Evolutionary conservation across 352 stramenopile species (phyloP).

Genomic region (Globisporangium orthogonon): DNA sequence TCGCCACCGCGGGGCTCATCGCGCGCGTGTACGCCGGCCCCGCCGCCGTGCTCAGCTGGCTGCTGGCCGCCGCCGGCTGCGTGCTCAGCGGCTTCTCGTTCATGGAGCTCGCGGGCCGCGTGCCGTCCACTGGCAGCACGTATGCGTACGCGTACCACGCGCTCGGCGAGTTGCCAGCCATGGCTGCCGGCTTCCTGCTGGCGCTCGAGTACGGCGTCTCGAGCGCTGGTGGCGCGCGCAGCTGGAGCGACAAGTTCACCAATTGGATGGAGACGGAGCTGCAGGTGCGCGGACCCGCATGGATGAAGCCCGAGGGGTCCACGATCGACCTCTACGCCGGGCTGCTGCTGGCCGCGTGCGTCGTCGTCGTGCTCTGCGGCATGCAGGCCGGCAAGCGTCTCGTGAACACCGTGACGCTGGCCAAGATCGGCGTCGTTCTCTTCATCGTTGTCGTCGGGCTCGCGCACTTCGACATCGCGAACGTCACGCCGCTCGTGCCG

Average conservation of each 20-base stretch:
- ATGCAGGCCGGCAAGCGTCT: slow-evolving; percentile 87
- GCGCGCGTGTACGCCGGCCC: slow-evolving; percentile 64
- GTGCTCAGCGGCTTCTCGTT: slow-evolving; percentile 84
- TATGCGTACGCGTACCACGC: slow-evolving; percentile 94
- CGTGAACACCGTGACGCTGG: slow-evolving; percentile 88
- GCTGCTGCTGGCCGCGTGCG: slow-evolving; percentile 65
- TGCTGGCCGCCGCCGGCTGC: slow-evolving; percentile 76
- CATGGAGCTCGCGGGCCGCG: slow-evolving; percentile 85
- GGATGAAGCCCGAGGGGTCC: slow-evolving; percentile 66
- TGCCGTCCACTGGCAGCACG: slow-evolving; percentile 87
- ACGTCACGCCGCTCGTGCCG: slow-evolving; percentile 86
- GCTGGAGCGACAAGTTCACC: slow-evolving; percentile 92
- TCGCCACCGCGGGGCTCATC: slow-evolving; percentile 78
- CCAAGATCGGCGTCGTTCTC: slow-evolving; percentile 85
- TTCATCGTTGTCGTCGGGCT: slow-evolving; percentile 92
- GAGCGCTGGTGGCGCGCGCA: slow-evolving; percentile 86
- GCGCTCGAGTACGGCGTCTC: slow-evolving; percentile 93
- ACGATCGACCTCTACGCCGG: slow-evolving; percentile 66
- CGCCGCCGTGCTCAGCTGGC: slow-evolving; percentile 77
- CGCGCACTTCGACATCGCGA: slow-evolving; percentile 67
- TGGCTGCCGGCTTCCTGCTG: slow-evolving; percentile 85
- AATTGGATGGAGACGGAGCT: slow-evolving; percentile 68
- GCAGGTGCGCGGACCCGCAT: slow-evolving; percentile 29
- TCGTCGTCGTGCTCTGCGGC: slow-evolving; percentile 67
- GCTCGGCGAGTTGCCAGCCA: slow-evolving; percentile 89